These are phyloP conservation scores for Microbotryomycetes sp. DNA, from an alignment of 1,284 basidiomycete genomes.

Conservation along the genomic window DNA sequence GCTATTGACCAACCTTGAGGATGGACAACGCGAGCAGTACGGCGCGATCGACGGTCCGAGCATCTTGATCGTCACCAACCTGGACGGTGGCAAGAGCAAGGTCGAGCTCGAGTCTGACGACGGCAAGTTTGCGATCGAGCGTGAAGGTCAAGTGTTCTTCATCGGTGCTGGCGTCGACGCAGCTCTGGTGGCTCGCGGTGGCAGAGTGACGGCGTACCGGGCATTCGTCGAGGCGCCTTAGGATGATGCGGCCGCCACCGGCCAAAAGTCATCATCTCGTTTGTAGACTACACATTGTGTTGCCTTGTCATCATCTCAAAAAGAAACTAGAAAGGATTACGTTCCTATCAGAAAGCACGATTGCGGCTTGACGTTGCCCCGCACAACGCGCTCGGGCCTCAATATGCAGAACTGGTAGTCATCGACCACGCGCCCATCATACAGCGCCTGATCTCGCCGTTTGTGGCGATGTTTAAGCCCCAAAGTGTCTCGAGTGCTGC, in stretches of 20 bases:
- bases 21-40: slow-evolving; percentile 52
- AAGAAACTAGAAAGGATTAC: too few species aligned
- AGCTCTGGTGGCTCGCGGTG: slow-evolving; percentile 44
- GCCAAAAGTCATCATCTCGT: too few species aligned
- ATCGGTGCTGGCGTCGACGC: slow-evolving; percentile 65
- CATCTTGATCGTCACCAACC: slow-evolving; percentile 67
- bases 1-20: slow-evolving; percentile 53
- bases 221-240: slow-evolving; percentile 54
- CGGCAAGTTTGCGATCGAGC: slow-evolving; percentile 47
- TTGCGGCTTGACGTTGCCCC: too few species aligned
- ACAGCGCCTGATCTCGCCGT: too few species aligned
- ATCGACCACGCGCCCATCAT: too few species aligned
- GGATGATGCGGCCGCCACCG: neutral
- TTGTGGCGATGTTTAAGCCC: too few species aligned
- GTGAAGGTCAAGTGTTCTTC: slow-evolving; percentile 71
- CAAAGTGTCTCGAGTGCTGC: too few species aligned
- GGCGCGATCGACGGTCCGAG: slow-evolving; percentile 70
- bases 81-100: slow-evolving; percentile 50
- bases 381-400: too few species aligned
- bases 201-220: slow-evolving; percentile 56
- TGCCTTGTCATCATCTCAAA: too few species aligned
- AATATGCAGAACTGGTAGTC: too few species aligned
- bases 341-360: too few species aligned
- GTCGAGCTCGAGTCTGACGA: neutral
- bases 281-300: too few species aligned